Percentiles rank a stretch among this genome's conserved stretches.
phyloP scores from a whole-genome alignment of 106 monocot species.

The Dendrobium catenatum region DNA sequence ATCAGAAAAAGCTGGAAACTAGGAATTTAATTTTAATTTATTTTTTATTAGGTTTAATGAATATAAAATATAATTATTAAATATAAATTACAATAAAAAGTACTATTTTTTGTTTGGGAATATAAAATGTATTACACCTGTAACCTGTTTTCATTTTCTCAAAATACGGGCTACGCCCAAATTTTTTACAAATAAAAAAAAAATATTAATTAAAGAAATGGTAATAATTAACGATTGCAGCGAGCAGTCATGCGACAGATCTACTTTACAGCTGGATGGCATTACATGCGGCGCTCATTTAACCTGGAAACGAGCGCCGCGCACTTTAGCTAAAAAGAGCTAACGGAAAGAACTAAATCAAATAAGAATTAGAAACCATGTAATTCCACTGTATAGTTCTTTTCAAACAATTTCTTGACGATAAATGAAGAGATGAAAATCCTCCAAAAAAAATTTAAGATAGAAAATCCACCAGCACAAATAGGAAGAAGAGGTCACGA shows the following conservation, averaged over 20 bases:
- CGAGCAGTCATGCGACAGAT: neutral
- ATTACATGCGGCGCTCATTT: neutral
- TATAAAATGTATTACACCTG: too few species aligned
- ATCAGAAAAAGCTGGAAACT: too few species aligned
- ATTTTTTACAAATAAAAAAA: neutral
- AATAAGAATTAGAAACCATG: neutral
- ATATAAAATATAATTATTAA: too few species aligned
- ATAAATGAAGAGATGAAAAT: too few species aligned
- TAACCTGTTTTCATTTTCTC: too few species aligned
- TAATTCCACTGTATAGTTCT: neutral
- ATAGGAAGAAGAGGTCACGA: neutral
- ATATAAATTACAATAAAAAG: neutral
- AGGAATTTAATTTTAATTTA: too few species aligned
- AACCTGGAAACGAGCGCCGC: neutral
- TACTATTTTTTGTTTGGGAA: too few species aligned
- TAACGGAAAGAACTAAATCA: neutral
- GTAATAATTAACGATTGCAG: neutral
- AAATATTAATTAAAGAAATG: neutral
- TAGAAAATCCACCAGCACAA: neutral
- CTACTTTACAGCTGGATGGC: constrained; percentile 1
- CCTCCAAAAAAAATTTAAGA: neutral
- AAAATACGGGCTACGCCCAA: too few species aligned
- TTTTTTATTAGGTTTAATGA: too few species aligned
- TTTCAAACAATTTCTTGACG: neutral
- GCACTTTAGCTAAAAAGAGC: neutral